A percentile compares a stretch with the other conserved stretches of the same genome.
phyloP scores from a whole-genome alignment of 225 moss, liverwort and hornwort genomes.

The Pseudoscleropodium purum region DNA sequence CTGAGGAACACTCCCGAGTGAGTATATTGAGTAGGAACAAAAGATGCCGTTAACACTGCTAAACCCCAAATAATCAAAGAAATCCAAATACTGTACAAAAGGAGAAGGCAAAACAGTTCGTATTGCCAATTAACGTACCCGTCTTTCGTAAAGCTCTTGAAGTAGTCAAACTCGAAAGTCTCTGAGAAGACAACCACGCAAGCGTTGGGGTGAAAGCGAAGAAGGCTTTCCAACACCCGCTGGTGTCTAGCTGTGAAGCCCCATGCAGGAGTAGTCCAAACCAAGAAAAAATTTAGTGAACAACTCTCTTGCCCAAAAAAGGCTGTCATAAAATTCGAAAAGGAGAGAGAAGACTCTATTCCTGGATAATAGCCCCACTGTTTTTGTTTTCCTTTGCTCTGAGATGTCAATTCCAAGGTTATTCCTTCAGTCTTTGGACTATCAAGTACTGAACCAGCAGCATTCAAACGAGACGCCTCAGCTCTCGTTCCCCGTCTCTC shows the following conservation, averaged over 20 bases:
- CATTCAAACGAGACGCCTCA: neutral
- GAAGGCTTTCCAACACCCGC: constrained; percentile 81
- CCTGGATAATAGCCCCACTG: constrained; percentile 52
- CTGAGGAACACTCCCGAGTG: constrained; percentile 28
- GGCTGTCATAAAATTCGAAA: constrained; percentile 48
- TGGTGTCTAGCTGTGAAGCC: constrained; percentile 85
- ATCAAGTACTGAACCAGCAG: neutral
- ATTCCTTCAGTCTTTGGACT: neutral
- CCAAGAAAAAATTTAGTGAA: constrained; percentile 72
- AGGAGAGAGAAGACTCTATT: constrained; percentile 39
- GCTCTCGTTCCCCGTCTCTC: neutral
- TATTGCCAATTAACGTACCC: constrained; percentile 34
- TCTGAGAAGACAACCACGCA: constrained; percentile 94
- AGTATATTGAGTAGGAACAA: neutral
- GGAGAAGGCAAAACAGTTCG: neutral
- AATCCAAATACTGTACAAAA: neutral
- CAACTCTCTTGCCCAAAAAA: constrained; percentile 63
- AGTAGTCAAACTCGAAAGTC: constrained; percentile 55
- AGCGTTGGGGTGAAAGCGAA: constrained; percentile 69
- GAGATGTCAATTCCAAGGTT: neutral
- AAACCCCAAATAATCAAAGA: neutral
- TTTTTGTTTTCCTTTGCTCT: neutral
- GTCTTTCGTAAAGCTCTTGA: constrained; percentile 70
- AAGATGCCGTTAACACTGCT: neutral
- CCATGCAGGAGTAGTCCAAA: constrained; percentile 89